phyloP scores from a whole-genome alignment of 73 alveolate species.

The Tetrahymena elliotti region DNA sequence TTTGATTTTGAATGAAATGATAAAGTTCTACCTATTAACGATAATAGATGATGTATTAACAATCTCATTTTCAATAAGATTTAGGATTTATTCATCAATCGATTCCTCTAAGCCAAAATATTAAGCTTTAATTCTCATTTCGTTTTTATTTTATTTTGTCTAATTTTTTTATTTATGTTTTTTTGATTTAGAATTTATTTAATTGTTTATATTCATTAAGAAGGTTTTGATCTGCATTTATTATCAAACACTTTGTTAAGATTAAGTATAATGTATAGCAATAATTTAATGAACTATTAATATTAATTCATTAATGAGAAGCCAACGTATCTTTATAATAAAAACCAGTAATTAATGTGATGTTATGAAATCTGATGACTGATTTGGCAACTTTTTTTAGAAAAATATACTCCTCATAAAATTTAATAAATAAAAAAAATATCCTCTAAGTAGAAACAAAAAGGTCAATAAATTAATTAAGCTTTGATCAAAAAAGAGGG shows the following conservation, averaged over 20 bases:
- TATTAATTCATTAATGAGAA: neutral
- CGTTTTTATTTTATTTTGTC: neutral
- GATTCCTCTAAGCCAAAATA: neutral
- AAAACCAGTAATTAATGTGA: neutral
- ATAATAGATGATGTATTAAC: neutral
- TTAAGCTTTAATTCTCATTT: neutral
- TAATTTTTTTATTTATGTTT: neutral
- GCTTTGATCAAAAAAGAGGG: neutral
- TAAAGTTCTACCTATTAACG: neutral
- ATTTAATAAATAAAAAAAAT: no score
- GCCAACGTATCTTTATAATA: neutral
- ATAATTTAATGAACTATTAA: neutral
- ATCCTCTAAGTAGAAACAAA: neutral
- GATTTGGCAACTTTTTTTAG: no score
- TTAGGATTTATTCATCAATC: neutral
- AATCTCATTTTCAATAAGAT: neutral
- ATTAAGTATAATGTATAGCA: neutral
- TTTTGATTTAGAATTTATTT: neutral
- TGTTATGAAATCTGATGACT: neutral
- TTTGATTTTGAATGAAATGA: neutral
- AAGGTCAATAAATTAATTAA: neutral
- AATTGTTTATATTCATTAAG: neutral
- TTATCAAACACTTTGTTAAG: neutral
- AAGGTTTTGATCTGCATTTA: neutral
- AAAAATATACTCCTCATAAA: neutral